Percentiles rank a stretch among this genome's conserved stretches.
phyloP scores from a whole-genome alignment of 2,329 filamentous ascomycete species.

The Pseudovirgaria hyperparasitica region DNA sequence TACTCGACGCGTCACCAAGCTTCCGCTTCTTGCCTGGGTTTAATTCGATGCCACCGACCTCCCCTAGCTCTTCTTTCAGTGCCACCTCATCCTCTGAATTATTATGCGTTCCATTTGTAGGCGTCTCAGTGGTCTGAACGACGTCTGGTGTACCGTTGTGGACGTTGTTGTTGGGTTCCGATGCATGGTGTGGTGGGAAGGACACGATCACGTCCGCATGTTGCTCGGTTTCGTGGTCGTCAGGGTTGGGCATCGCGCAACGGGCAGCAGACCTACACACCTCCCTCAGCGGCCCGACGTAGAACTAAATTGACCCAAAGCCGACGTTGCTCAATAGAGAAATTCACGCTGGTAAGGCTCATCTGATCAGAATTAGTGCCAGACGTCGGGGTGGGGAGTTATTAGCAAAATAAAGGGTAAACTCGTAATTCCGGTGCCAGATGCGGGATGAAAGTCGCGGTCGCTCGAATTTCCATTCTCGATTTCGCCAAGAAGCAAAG shows the following conservation, averaged over 20 bases:
- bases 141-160: constrained; percentile 10
- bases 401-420: constrained; percentile 10
- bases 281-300: constrained; percentile 18
- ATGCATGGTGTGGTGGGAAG: constrained; percentile 1
- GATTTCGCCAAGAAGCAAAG: too few relatives aligned
- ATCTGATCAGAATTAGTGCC: constrained; percentile 18
- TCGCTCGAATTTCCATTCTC: too few relatives aligned
- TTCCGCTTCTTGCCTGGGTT: constrained; percentile 50
- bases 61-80: constrained; percentile 10
- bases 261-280: constrained; percentile 13
- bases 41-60: constrained; percentile 13
- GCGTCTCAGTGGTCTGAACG: constrained; percentile 7
- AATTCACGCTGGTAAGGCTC: constrained; percentile 10
- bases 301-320: constrained; percentile 15
- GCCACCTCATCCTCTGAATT: constrained; percentile 14
- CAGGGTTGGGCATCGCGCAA: constrained; percentile 6
- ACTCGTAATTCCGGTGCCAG: too few relatives aligned
- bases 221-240: constrained; percentile 16
- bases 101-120: constrained; percentile 14
- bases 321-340: constrained; percentile 12
- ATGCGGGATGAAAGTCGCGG: too few relatives aligned
- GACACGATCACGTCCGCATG: constrained; percentile 8
- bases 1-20: constrained; percentile 23
- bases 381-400: constrained; percentile 14
- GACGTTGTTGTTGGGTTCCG: constrained; percentile 7